A percentile compares a stretch with the other conserved stretches of the same genome.
Evolutionary conservation across 2,329 filamentous ascomycete species (phyloP).

Genomic region (Aspergillus puulaauensis): DNA sequence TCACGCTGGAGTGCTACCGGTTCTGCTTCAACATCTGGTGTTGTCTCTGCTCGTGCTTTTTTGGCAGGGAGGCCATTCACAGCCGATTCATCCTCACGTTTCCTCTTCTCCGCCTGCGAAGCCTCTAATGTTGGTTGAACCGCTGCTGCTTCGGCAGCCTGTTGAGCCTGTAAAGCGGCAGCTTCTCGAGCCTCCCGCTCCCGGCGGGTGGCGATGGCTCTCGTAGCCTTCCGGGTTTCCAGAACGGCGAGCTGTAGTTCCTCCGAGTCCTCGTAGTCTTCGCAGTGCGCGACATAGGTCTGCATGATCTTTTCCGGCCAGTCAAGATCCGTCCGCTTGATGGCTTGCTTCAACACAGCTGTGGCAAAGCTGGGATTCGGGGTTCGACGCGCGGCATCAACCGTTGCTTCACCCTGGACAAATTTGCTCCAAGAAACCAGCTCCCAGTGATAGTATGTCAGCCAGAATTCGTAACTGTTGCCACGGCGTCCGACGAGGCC

Average conservation of each 20-base stretch:
- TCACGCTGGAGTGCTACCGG: constrained; percentile 65
- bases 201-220: constrained; percentile 62
- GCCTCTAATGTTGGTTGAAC: constrained; percentile 18
- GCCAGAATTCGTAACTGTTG: constrained; percentile 89
- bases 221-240: constrained; percentile 67
- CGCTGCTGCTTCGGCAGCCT: constrained; percentile 13
- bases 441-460: constrained; percentile 89
- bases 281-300: constrained; percentile 60
- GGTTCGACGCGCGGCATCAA: constrained; percentile 55
- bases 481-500: constrained; percentile 67
- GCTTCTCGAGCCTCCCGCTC: constrained; percentile 65
- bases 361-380: constrained; percentile 74
- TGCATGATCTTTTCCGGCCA: constrained; percentile 53
- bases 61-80: constrained; percentile 61
- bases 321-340: constrained; percentile 51
- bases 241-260: constrained; percentile 73
- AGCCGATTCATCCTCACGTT: constrained; percentile 62
- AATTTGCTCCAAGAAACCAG: constrained; percentile 68
- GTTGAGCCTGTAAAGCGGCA: constrained; percentile 36
- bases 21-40: constrained; percentile 33
- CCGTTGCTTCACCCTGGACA: constrained; percentile 52
- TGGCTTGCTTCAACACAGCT: constrained; percentile 70
- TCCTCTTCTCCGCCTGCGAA: constrained; percentile 58
- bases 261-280: constrained; percentile 81
- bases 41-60: constrained; percentile 57